Base-by-base conservation (phyloP, 139 green algal genomes). In the Chlorella sorokiniana region DNA sequence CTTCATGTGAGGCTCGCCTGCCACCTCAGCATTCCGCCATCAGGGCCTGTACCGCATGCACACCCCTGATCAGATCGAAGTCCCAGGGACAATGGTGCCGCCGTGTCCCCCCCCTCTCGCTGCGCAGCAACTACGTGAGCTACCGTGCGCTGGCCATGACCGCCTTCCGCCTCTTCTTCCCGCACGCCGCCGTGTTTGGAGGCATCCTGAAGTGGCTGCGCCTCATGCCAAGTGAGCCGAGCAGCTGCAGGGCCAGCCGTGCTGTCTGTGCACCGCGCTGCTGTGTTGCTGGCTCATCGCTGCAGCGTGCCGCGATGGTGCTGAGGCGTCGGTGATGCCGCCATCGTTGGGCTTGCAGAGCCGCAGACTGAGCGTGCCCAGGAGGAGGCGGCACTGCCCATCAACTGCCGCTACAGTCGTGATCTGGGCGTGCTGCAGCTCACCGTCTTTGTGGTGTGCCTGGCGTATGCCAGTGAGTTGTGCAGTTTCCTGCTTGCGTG, bases 1-100 rank as follows among this genome's bases (percentile, higher is more conserved):
- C 79, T 95, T 95, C 86, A 80, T 80, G 69, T 76, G 69, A 76
- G 69, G 33, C 0, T 2, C n/a, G n/a, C n/a, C n/a, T n/a, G n/a
- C n/a, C n/a, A n/a, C n/a, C n/a, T n/a, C n/a, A n/a, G n/a, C n/a
- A n/a, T n/a, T n/a, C n/a, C n/a, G n/a, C n/a, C n/a, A n/a, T n/a
- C n/a, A n/a, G n/a, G n/a, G n/a, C n/a, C n/a, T n/a, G n/a, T n/a
- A n/a, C n/a, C 11, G 48, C 48, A 59, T 59, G 48, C 48, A 59
- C n/a, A n/a, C n/a, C n/a, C n/a, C n/a, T n/a, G n/a, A n/a, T n/a
- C n/a, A n/a, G n/a, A n/a, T n/a, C n/a, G n/a, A n/a, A n/a, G n/a
- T n/a, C n/a, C n/a, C n/a, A n/a, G n/a, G n/a, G n/a, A n/a, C n/a
- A n/a, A n/a, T n/a, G n/a, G n/a, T n/a, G n/a, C n/a, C 48, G 48